These are phyloP conservation scores for Diaporthe ilicicola DNA, from an alignment of 2,329 filamentous ascomycete species.

Conservation along the genomic window DNA sequence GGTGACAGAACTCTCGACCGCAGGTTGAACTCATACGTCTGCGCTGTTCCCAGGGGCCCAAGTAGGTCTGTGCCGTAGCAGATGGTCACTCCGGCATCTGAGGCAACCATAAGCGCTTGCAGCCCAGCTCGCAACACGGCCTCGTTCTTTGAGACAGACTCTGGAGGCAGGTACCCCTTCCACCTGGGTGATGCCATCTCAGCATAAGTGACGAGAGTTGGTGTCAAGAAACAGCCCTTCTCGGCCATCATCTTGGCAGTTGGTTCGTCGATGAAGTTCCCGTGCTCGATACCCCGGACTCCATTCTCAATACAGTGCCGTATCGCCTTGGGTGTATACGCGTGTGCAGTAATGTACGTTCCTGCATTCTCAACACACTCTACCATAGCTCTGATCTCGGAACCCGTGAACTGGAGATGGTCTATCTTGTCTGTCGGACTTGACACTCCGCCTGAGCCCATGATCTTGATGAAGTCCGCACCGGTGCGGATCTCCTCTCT, in stretches of 20 bases:
- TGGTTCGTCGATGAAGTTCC: conserved; percentile 47
- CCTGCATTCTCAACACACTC: conserved; percentile 54
- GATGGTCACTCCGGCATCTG: conserved; percentile 59
- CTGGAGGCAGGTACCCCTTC: conserved; percentile 49
- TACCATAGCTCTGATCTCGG: conserved; percentile 61
- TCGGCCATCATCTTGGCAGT: conserved; percentile 57
- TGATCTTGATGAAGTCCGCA: conserved; percentile 66
- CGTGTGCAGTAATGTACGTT: conserved; percentile 63
- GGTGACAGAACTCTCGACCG: conserved; percentile 51
- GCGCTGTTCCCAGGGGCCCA: conserved; percentile 56
- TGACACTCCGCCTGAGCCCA: conserved; percentile 61
- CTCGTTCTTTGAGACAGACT: conserved; percentile 54
- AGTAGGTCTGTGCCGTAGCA: conserved; percentile 64
- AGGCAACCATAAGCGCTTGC: conserved; percentile 53
- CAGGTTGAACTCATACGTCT: conserved; percentile 58
- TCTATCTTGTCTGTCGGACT: conserved; percentile 59
- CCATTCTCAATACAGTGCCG: conserved; percentile 60
- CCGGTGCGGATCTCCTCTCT: conserved; percentile 60
- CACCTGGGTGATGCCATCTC: conserved; percentile 53
- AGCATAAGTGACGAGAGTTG: conserved; percentile 59
- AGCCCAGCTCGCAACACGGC: conserved; percentile 56
- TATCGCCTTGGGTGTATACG: conserved; percentile 60
- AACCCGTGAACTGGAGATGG: conserved; percentile 60
- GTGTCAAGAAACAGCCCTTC: conserved; percentile 57
- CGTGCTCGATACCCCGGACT: conserved; percentile 57